phyloP scores from a whole-genome alignment of 2,329 filamentous ascomycete species.

The Trichoderma lentiforme region DNA sequence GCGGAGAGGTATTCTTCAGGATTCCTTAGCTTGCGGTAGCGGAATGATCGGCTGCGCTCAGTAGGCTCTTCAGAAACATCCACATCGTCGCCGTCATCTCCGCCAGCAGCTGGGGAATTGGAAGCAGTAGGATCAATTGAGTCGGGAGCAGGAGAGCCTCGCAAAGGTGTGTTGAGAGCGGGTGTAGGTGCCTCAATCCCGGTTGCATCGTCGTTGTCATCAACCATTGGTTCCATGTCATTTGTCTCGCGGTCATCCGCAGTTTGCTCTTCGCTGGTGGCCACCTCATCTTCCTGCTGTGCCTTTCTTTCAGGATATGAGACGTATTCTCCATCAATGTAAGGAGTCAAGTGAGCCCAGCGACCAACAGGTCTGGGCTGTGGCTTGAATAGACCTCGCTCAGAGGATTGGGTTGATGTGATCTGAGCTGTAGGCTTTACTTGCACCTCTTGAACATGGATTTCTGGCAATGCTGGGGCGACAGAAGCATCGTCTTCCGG shows the following conservation, averaged over 20 bases:
- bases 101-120: constrained; percentile 37
- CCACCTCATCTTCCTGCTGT: constrained; percentile 31
- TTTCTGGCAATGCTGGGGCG: neutral
- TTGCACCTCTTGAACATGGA: neutral
- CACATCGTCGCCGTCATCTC: constrained; percentile 36
- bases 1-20: constrained; percentile 47
- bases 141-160: constrained; percentile 40
- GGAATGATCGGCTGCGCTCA: constrained; percentile 34
- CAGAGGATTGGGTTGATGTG: neutral
- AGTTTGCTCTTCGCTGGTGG: constrained; percentile 29
- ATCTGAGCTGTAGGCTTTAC: neutral
- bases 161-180: constrained; percentile 37
- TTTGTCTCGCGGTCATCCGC: constrained; percentile 30
- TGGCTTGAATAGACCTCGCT: constrained; percentile 22
- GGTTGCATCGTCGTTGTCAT: constrained; percentile 31
- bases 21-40: constrained; percentile 50
- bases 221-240: constrained; percentile 18
- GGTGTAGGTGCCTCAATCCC: constrained; percentile 35
- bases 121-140: constrained; percentile 36
- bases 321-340: constrained; percentile 38
- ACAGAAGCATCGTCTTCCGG: neutral
- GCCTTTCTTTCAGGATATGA: constrained; percentile 39
- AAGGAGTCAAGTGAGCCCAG: constrained; percentile 41
- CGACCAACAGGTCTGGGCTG: constrained; percentile 32
- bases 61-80: constrained; percentile 35